Conservation (phyloP, 2,329 filamentous ascomycete species). For the Claviceps purpurea region DNA sequence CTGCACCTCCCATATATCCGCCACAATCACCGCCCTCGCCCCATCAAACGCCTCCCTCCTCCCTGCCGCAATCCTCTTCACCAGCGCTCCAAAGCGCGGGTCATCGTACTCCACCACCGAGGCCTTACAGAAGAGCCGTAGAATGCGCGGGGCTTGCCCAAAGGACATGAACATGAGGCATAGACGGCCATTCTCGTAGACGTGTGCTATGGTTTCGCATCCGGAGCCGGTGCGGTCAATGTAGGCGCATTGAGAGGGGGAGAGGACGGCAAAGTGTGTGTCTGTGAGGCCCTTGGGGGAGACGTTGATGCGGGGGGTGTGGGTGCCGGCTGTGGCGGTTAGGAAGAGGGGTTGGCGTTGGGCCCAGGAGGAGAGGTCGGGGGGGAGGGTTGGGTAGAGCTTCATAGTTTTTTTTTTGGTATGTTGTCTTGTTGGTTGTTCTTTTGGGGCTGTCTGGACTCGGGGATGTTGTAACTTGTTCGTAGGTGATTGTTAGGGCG, state of each 20-base stretch:
- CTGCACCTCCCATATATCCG: constrained; percentile 52
- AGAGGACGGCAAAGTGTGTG: constrained; percentile 47
- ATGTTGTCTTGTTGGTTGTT: background rate
- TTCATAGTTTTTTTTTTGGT: constrained; percentile 32
- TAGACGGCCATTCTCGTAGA: constrained; percentile 64
- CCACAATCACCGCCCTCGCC: constrained; percentile 45
- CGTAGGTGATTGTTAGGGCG: too few relatives aligned
- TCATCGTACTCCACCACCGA: constrained; percentile 47
- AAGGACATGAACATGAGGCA: constrained; percentile 65
- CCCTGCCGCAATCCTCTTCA: constrained; percentile 27
- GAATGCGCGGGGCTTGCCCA: constrained; percentile 42
- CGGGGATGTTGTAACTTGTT: too few relatives aligned
- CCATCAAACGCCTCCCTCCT: constrained; percentile 28
- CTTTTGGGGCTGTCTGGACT: background rate
- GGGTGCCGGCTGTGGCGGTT: constrained; percentile 56
- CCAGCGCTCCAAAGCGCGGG: constrained; percentile 31
- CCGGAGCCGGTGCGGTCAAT: constrained; percentile 64
- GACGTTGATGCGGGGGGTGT: constrained; percentile 58
- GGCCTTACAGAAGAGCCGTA: constrained; percentile 49
- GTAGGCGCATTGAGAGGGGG: constrained; percentile 49
- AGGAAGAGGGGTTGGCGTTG: constrained; percentile 60
- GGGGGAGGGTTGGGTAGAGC: constrained; percentile 41
- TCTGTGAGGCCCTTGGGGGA: constrained; percentile 59
- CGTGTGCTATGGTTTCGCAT: constrained; percentile 61
- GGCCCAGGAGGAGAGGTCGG: constrained; percentile 48